Conservation (phyloP, 345 rosid species). For the Rhizophora mangle region DNA sequence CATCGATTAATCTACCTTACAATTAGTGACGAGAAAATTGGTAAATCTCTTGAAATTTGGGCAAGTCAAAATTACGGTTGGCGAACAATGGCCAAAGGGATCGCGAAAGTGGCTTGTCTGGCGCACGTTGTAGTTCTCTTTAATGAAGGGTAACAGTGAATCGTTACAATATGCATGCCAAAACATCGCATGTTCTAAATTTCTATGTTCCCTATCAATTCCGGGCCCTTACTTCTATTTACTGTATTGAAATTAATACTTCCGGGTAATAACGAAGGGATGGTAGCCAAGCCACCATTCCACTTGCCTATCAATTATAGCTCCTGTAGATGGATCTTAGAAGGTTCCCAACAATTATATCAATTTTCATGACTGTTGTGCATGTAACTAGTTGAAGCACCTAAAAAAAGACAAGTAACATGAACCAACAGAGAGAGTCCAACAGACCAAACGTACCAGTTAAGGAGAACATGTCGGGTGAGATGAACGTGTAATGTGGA, state of each 20-base stretch:
- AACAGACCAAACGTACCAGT: conserved; percentile 7
- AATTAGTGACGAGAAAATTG: not conserved
- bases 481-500: conserved; percentile 17
- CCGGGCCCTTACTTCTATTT: too few relatives aligned
- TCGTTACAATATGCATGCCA: too few relatives aligned
- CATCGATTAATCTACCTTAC: not conserved
- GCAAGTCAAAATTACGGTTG: not conserved
- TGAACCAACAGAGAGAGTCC: not conserved
- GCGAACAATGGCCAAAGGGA: conserved; percentile 5
- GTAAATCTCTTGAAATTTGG: not conserved
- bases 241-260: too few relatives aligned
- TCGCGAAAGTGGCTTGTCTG: too few relatives aligned
- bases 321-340: not conserved
- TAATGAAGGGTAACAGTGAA: too few relatives aligned
- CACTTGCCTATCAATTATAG: too few relatives aligned
- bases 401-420: not conserved
- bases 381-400: too few relatives aligned
- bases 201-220: too few relatives aligned
- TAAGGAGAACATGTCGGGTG: not conserved
- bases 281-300: too few relatives aligned
- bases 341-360: too few relatives aligned
- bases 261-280: too few relatives aligned
- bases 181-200: too few relatives aligned
- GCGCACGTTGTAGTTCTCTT: not conserved
- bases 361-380: not conserved